Base-by-base conservation (phyloP, 75 land plant genomes). In the Pinus taeda region DNA sequence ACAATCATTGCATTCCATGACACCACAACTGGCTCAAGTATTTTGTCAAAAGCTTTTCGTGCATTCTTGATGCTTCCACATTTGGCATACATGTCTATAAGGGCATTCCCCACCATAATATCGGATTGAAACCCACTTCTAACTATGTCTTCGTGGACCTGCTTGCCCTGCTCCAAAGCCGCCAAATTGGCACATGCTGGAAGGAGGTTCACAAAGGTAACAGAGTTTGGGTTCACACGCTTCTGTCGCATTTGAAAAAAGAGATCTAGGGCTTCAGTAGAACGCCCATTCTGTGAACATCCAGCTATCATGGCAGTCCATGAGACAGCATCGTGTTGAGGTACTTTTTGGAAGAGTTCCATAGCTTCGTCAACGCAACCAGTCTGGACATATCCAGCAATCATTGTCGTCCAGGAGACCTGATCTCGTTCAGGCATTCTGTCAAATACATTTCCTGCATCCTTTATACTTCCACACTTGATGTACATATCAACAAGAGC, bases 401-500 rank as follows among this genome's bases (percentile, higher is more conserved):
- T 75, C 78, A 79, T 58, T 8, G 29, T 45, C 77, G 77, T 79
- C 81, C 81, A 79, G 22, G 81, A 76, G 33, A 57, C 66, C 24
- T 59, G 15, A 76, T 79, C 74, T 33, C 36, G 42, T 36, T 75
- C 26, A 3, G 77, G 75, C 83, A 82, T 82, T 49, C 15, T 53
- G 63, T 56, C 66, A 55, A 80, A 80, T 30, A 64, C 39, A 0
- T 18, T 20, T 57, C 65, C 69, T 55, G 81, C 81, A 63, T 80
- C 45, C 24, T 53, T 58, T n/a, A 75, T 11, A 64, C 75, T 53
- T 6, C 83, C 83, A 59, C 83, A 81, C n/a, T 76, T 71, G 21
- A 60, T 71, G 67, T 81, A 81, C 73, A 76, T 76, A 57, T 81
- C 83, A n/a, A 81, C 59, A 74, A 76, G 72, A 33, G 74, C 79